Conservation (phyloP, 441 rosid genomes). For the Gossypium gossypioides region DNA sequence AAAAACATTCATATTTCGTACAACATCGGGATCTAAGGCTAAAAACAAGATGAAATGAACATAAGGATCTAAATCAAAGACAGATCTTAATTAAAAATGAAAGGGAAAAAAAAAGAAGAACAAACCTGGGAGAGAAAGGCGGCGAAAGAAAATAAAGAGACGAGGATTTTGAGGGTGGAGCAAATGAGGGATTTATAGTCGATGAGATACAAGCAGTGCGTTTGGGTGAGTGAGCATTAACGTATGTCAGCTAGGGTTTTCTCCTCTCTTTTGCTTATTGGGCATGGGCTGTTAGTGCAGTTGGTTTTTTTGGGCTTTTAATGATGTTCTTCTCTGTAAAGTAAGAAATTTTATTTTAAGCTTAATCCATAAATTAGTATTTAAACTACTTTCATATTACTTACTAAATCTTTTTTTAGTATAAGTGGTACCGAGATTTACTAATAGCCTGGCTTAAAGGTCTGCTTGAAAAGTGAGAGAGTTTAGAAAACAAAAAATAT, state of each 20-base stretch:
- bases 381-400: no score
- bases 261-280: not conserved
- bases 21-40: not conserved
- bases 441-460: rapidly evolving
- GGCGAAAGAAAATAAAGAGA: not conserved
- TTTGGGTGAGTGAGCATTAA: not conserved
- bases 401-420: no score
- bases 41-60: not conserved
- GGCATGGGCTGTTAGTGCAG: not conserved
- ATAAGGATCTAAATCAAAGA: not conserved
- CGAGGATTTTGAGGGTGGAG: not conserved
- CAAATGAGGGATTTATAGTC: not conserved
- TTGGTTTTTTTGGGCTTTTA: not conserved
- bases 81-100: not conserved
- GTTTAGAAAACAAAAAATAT: no score
- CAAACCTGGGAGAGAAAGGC: not conserved
- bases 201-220: not conserved
- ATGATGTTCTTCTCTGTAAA: not conserved
- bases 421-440: no score
- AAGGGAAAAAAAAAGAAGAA: not conserved
- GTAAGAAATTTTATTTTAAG: no score
- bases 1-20: not conserved
- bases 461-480: no score
- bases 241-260: not conserved
- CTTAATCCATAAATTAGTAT: no score